phyloP scores from a whole-genome alignment of 2,329 filamentous ascomycete genomes.

The Sporothrix schenckii region DNA sequence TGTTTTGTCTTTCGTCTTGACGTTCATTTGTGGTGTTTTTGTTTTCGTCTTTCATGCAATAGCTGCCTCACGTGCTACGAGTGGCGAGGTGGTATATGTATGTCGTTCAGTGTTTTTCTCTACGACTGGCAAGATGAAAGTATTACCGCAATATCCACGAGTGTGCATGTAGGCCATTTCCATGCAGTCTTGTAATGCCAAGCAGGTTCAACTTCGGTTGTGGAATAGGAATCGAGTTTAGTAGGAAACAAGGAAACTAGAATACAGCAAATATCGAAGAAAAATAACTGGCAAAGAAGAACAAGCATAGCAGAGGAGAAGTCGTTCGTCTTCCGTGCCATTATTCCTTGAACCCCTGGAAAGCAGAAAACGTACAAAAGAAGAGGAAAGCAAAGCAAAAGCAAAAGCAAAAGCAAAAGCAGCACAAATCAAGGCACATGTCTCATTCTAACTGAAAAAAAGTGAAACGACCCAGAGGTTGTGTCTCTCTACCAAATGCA shows the following conservation, averaged over 20 bases:
- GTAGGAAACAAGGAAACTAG: background rate
- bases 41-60: no score
- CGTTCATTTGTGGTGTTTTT: no score
- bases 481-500: slow-evolving; percentile 19
- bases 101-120: no score
- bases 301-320: background rate
- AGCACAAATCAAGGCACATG: background rate
- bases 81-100: no score
- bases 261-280: slow-evolving; percentile 12
- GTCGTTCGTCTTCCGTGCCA: background rate
- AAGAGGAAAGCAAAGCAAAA: background rate
- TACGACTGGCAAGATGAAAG: no score
- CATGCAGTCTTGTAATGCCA: no score
- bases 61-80: no score
- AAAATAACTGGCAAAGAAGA: background rate
- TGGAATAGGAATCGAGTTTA: background rate
- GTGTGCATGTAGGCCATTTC: no score
- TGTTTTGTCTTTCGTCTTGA: no score
- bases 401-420: background rate
- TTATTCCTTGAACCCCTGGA: background rate
- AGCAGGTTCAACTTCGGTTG: no score
- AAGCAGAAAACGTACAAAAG: background rate
- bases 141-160: no score
- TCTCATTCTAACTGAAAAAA: slow-evolving; percentile 20
- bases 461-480: background rate